These are phyloP conservation scores for Ogataea trehaloabstinens DNA, from an alignment of 805 yeast genomes.

Conservation along the genomic window DNA sequence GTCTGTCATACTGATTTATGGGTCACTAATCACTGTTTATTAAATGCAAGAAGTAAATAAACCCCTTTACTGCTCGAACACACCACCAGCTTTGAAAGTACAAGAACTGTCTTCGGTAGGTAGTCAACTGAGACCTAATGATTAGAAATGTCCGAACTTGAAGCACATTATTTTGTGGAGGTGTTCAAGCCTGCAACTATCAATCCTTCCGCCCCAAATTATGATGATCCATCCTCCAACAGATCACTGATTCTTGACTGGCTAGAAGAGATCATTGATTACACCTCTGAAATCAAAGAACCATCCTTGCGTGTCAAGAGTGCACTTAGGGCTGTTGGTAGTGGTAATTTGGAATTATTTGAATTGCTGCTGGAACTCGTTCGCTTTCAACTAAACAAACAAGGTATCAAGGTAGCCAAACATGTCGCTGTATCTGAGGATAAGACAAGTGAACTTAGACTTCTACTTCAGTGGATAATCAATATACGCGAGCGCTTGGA, in stretches of 20 bases:
- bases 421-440: conserved; percentile 1
- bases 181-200: conserved; percentile 14
- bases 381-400: conserved; percentile 16
- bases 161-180: conserved; percentile 10
- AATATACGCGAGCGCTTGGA: conserved; percentile 9
- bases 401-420: conserved; percentile 5
- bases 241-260: conserved; percentile 24
- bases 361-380: conserved; percentile 12
- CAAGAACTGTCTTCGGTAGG: no score
- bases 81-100: no score
- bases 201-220: conserved; percentile 8
- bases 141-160: background rate
- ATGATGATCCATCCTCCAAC: conserved; percentile 26
- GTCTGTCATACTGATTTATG: no score
- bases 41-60: no score
- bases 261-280: conserved; percentile 20
- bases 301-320: conserved; percentile 24
- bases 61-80: no score
- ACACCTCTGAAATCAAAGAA: conserved; percentile 9
- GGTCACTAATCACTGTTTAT: no score
- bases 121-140: no score
- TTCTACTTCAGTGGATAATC: conserved; percentile 17
- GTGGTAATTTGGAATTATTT: conserved; percentile 18
- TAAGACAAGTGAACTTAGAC: conserved; percentile 6
- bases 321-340: conserved; percentile 16